Conservation (phyloP, 768 basidiomycete species). For the Sporobolomyces pararoseus region DNA sequence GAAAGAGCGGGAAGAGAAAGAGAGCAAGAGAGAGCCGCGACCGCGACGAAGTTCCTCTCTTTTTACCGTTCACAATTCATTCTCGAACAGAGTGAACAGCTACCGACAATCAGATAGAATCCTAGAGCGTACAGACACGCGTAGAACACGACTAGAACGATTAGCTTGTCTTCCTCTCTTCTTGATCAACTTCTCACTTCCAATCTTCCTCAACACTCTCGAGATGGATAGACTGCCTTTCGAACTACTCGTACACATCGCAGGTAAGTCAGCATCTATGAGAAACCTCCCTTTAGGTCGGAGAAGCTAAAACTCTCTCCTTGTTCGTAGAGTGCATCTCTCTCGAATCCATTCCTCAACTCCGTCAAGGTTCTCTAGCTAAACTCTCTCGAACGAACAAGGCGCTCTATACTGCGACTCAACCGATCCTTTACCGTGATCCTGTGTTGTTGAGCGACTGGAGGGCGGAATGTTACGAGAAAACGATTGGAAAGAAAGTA, state of each 20-base stretch:
- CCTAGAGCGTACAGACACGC: too few species aligned
- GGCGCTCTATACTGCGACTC: neutral
- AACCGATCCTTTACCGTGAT: neutral
- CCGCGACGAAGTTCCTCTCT: too few species aligned
- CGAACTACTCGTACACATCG: neutral
- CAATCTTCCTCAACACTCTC: neutral
- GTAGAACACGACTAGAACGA: too few species aligned
- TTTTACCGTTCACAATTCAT: too few species aligned
- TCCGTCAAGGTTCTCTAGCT: neutral
- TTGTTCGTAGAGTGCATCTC: neutral
- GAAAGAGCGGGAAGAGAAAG: too few species aligned
- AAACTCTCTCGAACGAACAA: neutral
- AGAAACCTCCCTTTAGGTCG: too few species aligned
- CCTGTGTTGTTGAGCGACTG: neutral
- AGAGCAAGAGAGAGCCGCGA: too few species aligned
- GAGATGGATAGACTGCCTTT: neutral
- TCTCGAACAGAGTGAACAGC: too few species aligned
- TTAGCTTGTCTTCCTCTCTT: too few species aligned
- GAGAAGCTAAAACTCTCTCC: neutral
- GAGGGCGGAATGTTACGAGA: neutral
- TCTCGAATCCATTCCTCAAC: neutral
- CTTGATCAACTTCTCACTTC: neutral
- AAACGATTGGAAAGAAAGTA: too few species aligned
- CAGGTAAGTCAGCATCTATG: neutral
- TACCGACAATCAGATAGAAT: too few species aligned